These are phyloP conservation scores for Fusarium acutatum DNA, from an alignment of 2,329 filamentous ascomycete species.

Conservation along the genomic window DNA sequence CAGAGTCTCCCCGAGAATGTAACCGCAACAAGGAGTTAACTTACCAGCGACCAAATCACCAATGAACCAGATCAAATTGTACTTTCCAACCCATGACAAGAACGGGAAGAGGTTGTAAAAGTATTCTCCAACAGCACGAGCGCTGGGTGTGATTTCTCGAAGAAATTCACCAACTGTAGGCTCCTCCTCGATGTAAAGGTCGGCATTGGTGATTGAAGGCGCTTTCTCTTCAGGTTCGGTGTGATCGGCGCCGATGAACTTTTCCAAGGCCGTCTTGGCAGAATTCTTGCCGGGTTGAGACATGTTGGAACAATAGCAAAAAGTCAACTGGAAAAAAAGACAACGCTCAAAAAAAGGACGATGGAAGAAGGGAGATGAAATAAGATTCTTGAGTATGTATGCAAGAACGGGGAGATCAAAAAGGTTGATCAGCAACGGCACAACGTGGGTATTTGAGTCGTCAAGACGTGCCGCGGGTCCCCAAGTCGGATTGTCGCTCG, in stretches of 20 bases:
- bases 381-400: not conserved
- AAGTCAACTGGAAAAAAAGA: not conserved
- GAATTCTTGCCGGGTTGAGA: constrained; percentile 25
- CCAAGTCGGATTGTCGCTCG: constrained; percentile 40
- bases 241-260: constrained; percentile 46
- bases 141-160: constrained; percentile 48
- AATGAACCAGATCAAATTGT: constrained; percentile 57
- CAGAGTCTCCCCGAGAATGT: not conserved
- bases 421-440: constrained; percentile 9
- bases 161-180: constrained; percentile 54
- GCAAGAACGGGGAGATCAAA: constrained; percentile 27
- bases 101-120: constrained; percentile 58
- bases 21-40: constrained; percentile 13
- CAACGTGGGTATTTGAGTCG: constrained; percentile 26
- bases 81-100: constrained; percentile 59
- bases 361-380: not conserved
- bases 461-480: constrained; percentile 11
- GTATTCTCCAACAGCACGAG: constrained; percentile 45
- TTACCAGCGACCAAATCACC: constrained; percentile 57
- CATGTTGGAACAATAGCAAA: constrained; percentile 12
- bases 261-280: constrained; percentile 42
- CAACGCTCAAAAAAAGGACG: not conserved
- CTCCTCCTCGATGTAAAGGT: constrained; percentile 52
- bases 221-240: constrained; percentile 45
- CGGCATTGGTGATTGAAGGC: constrained; percentile 49